Evolutionary conservation across 208 protist species (phyloP), one percentile per base, ranked within the genome.

Genomic region (Acanthamoeba lugdunensis): DNA sequence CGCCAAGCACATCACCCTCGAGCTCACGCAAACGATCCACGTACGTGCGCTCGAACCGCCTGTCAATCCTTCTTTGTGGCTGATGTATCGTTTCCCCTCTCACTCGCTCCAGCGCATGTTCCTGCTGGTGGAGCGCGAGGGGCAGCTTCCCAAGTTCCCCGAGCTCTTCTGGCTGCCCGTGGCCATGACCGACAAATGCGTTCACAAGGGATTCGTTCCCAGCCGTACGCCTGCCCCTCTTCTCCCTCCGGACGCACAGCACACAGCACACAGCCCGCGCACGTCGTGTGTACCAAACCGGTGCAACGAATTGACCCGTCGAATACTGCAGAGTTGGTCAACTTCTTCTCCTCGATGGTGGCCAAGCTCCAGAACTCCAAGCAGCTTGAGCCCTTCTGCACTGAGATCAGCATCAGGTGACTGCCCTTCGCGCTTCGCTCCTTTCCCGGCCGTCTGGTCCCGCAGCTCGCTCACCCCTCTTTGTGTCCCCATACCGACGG

Each of bases 111-210:
- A 91, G 85, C 85, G 61, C 28, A 91, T 91, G 63, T 91, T 91
- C 85, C 21, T 75, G 23, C 28, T 91, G 54, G 85, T 91, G 33
- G 85, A 75, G 58, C 52, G 73, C 33, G 61, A 25, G 30, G 30
- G 33, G 11, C 52, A 91, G n/a, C 85, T 91, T 67, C 4, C 61
- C 45, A 73, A 91, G 45, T 91, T 91, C 63, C 85, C 85, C n/a
- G 85, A 75, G 28, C 63, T 91, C 6, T 91, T 91, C 56, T 91
- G 85, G 85, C 63, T 91, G 6, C 85, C 85, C 16, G 85, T 91
- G 8, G 61, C 85, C 85, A 91, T 91, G 56, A 14, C 50, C 25
- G 85, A 91, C 56, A 91, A 91, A 50, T 91, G 85, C 85, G 85
- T 91, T 13, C 52, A 73, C 79, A 87, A 87, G 79, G 54, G 45